Conservation (phyloP, 192 early-diverging fungal genomes). For the Linnemannia hyalina region DNA sequence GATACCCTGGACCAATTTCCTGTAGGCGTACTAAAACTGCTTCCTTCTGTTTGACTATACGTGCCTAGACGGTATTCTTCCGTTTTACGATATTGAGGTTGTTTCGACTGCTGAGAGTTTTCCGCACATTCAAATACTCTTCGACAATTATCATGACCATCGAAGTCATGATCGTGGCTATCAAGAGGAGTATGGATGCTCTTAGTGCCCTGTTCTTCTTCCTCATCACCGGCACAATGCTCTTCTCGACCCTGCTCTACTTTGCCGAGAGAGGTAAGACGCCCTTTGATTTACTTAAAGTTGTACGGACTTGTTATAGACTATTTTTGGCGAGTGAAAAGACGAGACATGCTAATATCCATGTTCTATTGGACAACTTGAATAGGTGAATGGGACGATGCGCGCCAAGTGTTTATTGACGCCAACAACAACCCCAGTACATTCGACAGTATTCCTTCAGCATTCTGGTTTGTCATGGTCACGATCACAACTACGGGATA, state of each 20-base stretch:
- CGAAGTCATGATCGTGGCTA: slow-evolving; percentile 86
- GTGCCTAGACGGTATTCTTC: slow-evolving; percentile 74
- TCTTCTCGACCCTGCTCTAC: slow-evolving; percentile 84
- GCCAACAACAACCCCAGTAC: slow-evolving; percentile 72
- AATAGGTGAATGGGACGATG: slow-evolving; percentile 74
- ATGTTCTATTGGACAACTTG: neutral
- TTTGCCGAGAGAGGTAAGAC: slow-evolving; percentile 83
- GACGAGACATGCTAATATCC: neutral
- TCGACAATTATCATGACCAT: slow-evolving; percentile 86
- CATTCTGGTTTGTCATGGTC: slow-evolving; percentile 83
- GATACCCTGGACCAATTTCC: too few relatives aligned
- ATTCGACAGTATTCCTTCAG: slow-evolving; percentile 85
- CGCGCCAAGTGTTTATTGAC: slow-evolving; percentile 74
- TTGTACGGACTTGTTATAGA: neutral
- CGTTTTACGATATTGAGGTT: slow-evolving; percentile 86
- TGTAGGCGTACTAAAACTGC: neutral
- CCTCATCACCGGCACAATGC: slow-evolving; percentile 74
- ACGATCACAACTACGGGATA: slow-evolving; percentile 88
- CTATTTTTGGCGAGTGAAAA: neutral
- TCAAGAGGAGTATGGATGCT: slow-evolving; percentile 81
- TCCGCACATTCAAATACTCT: slow-evolving; percentile 87
- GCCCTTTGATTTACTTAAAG: neutral
- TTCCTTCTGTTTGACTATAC: neutral
- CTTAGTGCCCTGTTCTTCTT: slow-evolving; percentile 82
- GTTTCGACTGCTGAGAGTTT: slow-evolving; percentile 82